A percentile compares a stretch with the other conserved stretches of the same genome.
These are phyloP conservation scores for Bryum argenteum DNA, from an alignment of 225 moss, liverwort and hornwort species.

Conservation along the genomic window DNA sequence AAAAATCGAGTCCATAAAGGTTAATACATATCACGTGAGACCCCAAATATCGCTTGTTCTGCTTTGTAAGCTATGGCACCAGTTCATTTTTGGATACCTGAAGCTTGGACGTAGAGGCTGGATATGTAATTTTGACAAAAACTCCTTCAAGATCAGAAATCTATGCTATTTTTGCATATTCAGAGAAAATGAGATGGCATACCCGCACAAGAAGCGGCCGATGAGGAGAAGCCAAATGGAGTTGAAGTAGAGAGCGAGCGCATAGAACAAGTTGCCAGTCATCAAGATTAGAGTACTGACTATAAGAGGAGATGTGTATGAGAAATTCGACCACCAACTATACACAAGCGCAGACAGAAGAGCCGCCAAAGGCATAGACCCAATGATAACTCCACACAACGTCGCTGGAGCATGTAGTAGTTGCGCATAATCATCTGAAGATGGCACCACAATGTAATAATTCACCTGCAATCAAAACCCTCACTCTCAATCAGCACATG, in stretches of 20 bases:
- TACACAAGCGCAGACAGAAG: slow-evolving; percentile 63
- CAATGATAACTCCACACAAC: slow-evolving; percentile 69
- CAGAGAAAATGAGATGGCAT: background rate
- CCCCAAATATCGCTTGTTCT: no score
- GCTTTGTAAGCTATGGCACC: no score
- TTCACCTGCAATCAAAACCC: slow-evolving; percentile 46
- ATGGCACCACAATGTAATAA: slow-evolving; percentile 72
- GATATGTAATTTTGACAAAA: no score
- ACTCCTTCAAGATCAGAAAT: no score
- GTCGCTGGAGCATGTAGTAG: slow-evolving; percentile 60
- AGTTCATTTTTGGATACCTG: no score
- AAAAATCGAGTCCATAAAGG: slow-evolving; percentile 1
- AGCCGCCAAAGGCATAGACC: slow-evolving; percentile 73
- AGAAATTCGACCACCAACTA: slow-evolving; percentile 75
- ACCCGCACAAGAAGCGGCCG: slow-evolving; percentile 71
- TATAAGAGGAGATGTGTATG: slow-evolving; percentile 61
- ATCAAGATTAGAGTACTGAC: slow-evolving; percentile 58
- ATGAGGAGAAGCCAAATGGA: slow-evolving; percentile 66
- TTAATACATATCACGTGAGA: no score
- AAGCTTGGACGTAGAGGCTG: no score
- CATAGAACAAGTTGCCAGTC: slow-evolving; percentile 64
- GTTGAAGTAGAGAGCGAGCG: slow-evolving; percentile 62
- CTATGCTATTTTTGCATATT: no score
- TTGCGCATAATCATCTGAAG: slow-evolving; percentile 66
- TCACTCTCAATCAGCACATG: background rate